A percentile compares a stretch with the other conserved stretches of the same genome.
phyloP scores from a whole-genome alignment of 2,329 filamentous ascomycete genomes.

The Exophiala sideris region DNA sequence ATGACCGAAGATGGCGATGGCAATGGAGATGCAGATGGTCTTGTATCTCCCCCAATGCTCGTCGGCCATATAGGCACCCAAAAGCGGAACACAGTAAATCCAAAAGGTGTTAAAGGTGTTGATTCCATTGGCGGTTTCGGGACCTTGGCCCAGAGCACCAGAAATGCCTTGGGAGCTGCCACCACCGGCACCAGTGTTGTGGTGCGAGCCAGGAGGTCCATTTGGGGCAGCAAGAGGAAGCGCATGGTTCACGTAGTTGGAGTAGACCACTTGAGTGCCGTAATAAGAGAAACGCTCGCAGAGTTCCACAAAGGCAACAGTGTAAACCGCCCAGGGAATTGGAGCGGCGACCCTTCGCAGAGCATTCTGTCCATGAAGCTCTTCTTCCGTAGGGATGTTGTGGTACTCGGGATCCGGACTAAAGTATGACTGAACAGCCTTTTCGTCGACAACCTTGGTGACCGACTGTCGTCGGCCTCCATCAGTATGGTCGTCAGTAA shows the following conservation, averaged over 20 bases:
- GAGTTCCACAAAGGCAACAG: conserved; percentile 61
- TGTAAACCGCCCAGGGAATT: conserved; percentile 65
- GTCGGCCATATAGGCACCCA: conserved; percentile 39
- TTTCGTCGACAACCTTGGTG: neutral
- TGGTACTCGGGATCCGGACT: neutral
- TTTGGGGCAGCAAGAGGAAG: conserved; percentile 44
- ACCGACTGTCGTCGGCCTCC: conserved; percentile 1
- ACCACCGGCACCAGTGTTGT: conserved; percentile 45
- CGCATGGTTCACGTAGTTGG: conserved; percentile 54
- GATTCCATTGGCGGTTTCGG: conserved; percentile 54
- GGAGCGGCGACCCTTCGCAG: conserved; percentile 18
- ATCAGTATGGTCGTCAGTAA: neutral
- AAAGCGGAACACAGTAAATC: conserved; percentile 39
- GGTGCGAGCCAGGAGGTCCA: conserved; percentile 32
- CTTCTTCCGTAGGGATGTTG: conserved; percentile 21
- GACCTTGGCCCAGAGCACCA: conserved; percentile 54
- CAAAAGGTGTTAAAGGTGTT: conserved; percentile 57
- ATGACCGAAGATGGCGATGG: conserved; percentile 35
- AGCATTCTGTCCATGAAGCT: conserved; percentile 11
- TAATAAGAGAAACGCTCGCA: conserved; percentile 78
- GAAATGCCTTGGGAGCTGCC: conserved; percentile 47
- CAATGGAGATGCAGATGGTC: conserved; percentile 34
- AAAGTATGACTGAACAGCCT: neutral
- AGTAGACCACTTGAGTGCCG: conserved; percentile 63
- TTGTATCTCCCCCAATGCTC: conserved; percentile 54